Evolutionary conservation across 345 rosid genomes (phyloP).

Genomic region (Hibiscus trionum): DNA sequence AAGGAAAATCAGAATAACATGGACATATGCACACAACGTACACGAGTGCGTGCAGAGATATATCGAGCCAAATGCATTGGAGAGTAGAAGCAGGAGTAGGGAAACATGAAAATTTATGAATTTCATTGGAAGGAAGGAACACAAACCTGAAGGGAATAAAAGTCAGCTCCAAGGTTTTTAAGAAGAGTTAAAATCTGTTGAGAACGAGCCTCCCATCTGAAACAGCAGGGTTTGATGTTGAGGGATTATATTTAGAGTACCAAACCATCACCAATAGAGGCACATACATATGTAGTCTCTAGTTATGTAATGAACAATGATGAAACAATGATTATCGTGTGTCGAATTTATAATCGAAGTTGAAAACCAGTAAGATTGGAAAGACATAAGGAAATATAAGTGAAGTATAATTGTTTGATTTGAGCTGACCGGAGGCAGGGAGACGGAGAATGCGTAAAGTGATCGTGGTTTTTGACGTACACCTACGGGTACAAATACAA

Average conservation of each 20-base stretch:
- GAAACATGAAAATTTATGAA: background rate
- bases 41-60: background rate
- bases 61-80: background rate
- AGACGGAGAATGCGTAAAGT: conserved; percentile 74
- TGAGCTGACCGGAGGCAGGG: conserved; percentile 64
- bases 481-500: conserved; percentile 30
- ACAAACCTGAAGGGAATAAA: conserved; percentile 76
- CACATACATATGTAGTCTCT: background rate
- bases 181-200: conserved; percentile 58
- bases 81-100: background rate
- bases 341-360: too few relatives aligned
- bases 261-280: background rate
- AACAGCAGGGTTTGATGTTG: background rate
- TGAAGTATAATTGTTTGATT: conserved; percentile 6
- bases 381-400: background rate
- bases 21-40: background rate
- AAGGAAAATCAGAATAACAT: conserved; percentile 5
- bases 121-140: background rate
- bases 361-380: background rate
- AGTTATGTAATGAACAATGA: background rate
- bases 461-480: conserved; percentile 58
- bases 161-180: conserved; percentile 50
- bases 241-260: background rate
- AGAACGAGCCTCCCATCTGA: conserved; percentile 88
- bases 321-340: background rate